Conservation (phyloP, 2,329 filamentous ascomycete species). For the Colletotrichum musae region DNA sequence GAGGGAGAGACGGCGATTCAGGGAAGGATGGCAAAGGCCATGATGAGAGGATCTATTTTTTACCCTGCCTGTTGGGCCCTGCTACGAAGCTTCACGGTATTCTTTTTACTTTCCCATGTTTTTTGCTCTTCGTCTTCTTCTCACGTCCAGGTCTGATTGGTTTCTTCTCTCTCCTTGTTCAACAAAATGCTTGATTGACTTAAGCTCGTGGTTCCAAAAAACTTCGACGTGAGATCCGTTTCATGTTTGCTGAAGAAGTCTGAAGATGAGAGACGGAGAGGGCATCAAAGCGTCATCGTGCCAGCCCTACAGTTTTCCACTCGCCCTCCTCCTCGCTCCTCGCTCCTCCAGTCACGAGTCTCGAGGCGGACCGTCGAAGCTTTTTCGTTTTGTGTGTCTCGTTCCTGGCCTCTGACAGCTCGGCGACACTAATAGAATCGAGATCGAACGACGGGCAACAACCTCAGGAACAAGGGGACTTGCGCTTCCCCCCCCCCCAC, state of each 20-base stretch:
- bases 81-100: slow-evolving; percentile 18
- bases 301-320: slow-evolving; percentile 25
- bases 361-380: slow-evolving; percentile 3
- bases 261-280: not conserved
- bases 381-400: not conserved
- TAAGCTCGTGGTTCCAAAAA: slow-evolving; percentile 36
- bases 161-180: slow-evolving; percentile 2
- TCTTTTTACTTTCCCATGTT: slow-evolving; percentile 37
- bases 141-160: slow-evolving; percentile 27
- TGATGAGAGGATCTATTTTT: not conserved
- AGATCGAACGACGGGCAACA: slow-evolving; percentile 8
- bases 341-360: no score
- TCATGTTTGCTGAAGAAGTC: slow-evolving; percentile 32
- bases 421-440: slow-evolving; percentile 4
- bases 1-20: not conserved
- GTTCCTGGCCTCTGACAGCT: slow-evolving; percentile 26
- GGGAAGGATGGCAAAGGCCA: not conserved
- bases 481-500: no score
- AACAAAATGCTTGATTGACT: slow-evolving; percentile 47
- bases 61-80: not conserved
- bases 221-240: slow-evolving; percentile 23
- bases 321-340: no score
- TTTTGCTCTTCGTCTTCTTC: slow-evolving; percentile 26
- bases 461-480: not conserved
- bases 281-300: slow-evolving; percentile 26